Conservation (phyloP, 441 rosid genomes). For the Pelargonium exstipulatum region DNA sequence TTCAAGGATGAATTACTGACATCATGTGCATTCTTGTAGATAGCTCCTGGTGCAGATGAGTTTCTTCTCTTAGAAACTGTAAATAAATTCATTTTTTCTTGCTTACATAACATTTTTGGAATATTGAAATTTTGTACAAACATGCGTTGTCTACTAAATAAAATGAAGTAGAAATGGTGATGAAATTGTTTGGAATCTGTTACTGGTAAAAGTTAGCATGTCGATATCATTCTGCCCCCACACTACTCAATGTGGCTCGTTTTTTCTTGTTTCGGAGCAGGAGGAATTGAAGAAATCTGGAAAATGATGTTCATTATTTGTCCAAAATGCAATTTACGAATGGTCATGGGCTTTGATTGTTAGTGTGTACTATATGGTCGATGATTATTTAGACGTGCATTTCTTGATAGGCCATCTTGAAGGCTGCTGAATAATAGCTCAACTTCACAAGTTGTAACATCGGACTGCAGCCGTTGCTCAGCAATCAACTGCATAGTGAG, state of each 20-base stretch:
- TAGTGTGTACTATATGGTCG: not conserved
- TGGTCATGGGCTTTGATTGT: constrained; percentile 3
- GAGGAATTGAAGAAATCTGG: constrained; percentile 18
- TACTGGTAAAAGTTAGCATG: not conserved
- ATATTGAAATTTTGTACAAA: constrained; percentile 37
- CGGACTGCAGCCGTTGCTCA: not conserved
- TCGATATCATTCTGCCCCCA: constrained; percentile 8
- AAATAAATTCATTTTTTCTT: constrained; percentile 32
- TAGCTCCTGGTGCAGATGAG: constrained; percentile 53
- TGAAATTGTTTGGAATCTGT: not conserved
- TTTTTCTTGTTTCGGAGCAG: constrained; percentile 8
- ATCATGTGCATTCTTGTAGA: constrained; percentile 36
- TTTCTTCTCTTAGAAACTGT: constrained; percentile 47
- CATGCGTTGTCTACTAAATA: constrained; percentile 27
- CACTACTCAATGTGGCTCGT: constrained; percentile 15
- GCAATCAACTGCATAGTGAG: not conserved
- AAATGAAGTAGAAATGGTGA: constrained; percentile 16
- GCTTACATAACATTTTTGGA: constrained; percentile 27
- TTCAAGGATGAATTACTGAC: constrained; percentile 34
- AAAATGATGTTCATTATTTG: constrained; percentile 9
- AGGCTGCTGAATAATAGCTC: not conserved
- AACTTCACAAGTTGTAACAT: not conserved
- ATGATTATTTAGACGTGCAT: not conserved
- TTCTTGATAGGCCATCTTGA: not conserved
- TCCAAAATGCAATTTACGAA: not conserved